Percentiles rank a stretch among this genome's conserved stretches.
phyloP scores from a whole-genome alignment of 495 filamentous ascomycete species.

The Glonium stellatum region DNA sequence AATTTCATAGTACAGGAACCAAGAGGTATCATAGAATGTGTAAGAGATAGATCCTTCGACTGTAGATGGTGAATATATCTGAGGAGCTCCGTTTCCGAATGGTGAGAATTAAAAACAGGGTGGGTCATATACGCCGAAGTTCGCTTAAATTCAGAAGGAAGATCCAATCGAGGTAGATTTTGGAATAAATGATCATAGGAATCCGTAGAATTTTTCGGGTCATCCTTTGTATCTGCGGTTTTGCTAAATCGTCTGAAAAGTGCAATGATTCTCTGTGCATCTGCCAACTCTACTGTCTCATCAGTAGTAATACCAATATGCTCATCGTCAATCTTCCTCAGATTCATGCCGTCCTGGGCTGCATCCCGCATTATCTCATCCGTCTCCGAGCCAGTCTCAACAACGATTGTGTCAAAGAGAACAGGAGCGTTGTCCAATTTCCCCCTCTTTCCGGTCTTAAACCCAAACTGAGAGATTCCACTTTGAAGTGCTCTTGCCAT shows the following conservation, averaged over 20 bases:
- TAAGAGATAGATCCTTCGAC: constrained; percentile 90
- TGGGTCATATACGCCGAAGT: constrained; percentile 76
- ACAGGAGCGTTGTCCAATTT: constrained; percentile 49
- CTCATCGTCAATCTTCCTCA: constrained; percentile 53
- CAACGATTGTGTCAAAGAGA: constrained; percentile 75
- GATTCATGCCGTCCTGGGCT: constrained; percentile 49
- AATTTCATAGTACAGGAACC: constrained; percentile 99
- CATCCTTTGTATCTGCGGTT: background rate
- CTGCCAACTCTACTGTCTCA: constrained; percentile 58
- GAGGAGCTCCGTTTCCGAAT: constrained; percentile 93
- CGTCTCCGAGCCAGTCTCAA: constrained; percentile 44
- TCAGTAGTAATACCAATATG: constrained; percentile 65
- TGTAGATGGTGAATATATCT: constrained; percentile 93
- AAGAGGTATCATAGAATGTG: constrained; percentile 98
- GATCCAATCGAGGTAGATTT: constrained; percentile 11
- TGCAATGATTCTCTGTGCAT: constrained; percentile 39
- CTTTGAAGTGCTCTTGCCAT: constrained; percentile 64
- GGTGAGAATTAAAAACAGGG: constrained; percentile 93
- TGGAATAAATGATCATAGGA: no score
- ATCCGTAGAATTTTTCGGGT: constrained; percentile 6
- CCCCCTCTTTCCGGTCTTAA: constrained; percentile 50
- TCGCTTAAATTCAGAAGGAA: constrained; percentile 60
- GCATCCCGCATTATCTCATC: constrained; percentile 47
- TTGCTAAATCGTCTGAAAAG: background rate
- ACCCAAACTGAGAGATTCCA: constrained; percentile 59